These are phyloP conservation scores for Pleurotus citrinopileatus DNA, from an alignment of 768 basidiomycete genomes.

Conservation along the genomic window DNA sequence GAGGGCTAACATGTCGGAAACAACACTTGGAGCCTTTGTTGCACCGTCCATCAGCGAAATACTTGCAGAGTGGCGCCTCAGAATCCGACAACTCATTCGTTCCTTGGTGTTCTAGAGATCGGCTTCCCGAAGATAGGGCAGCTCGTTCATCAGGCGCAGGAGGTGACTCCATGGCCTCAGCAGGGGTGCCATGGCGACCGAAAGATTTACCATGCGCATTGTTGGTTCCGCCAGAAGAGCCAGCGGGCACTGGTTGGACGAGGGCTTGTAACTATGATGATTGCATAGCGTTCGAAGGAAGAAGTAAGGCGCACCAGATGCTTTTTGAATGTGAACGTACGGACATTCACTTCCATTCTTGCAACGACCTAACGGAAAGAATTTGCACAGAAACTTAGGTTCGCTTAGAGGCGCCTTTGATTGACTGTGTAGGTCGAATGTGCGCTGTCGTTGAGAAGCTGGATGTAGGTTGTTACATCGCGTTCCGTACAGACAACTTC, in stretches of 20 bases:
- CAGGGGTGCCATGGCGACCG: too few species aligned
- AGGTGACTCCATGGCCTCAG: neutral
- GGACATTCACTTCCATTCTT: constrained; percentile 24
- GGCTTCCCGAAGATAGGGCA: too few species aligned
- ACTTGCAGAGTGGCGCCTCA: neutral
- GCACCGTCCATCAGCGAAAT: neutral
- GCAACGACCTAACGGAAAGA: constrained; percentile 23
- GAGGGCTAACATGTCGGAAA: neutral
- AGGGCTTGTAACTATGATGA: neutral
- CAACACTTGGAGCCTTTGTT: neutral
- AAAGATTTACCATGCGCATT: too few species aligned
- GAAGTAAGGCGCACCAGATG: neutral
- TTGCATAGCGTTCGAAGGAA: neutral
- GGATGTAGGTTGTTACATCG: constrained; percentile 1
- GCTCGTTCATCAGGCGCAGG: too few species aligned
- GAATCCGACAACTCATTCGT: too few species aligned
- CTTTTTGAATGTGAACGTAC: constrained; percentile 22
- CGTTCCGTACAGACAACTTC: constrained; percentile 6
- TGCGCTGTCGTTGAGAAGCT: neutral
- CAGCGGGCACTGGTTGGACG: too few species aligned
- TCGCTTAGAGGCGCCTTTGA: constrained; percentile 1
- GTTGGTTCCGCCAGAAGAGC: too few species aligned
- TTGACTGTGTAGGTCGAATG: neutral
- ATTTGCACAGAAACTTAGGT: constrained; percentile 19
- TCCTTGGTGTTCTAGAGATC: too few species aligned